Evolutionary conservation across 2,329 filamentous ascomycete genomes (phyloP), one percentile per base, ranked within the genome.

Genomic region (Monosporascus sp.): DNA sequence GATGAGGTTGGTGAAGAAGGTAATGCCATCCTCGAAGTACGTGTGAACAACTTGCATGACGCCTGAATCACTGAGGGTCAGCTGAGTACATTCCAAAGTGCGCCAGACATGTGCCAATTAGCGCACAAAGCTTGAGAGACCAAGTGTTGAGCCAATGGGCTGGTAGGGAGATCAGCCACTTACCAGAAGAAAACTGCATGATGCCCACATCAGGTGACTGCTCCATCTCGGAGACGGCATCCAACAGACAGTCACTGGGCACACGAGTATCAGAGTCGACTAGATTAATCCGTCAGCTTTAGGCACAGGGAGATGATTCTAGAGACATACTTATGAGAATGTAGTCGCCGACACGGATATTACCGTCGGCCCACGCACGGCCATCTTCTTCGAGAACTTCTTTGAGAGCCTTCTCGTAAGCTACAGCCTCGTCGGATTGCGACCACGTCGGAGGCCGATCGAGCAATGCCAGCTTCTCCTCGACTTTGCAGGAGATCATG

Each of bases 1-100:
- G 60, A 91, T 83, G 49, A 91, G 78, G 63, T 90, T 85, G 42
- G 88, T 91, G 71, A 91, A 90, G 72, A 87, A 91, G 1, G 86
- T 88, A 55, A 70, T 71, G 44, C 83, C 85, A 59, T 85, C 86
- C 69, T 92, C 88, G 60, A 91, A 91, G 70, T 83, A 88, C 50
- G 80, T 84, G 61, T 82, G 74, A 1, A 84, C 81, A 9, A 91
- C 85, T 59, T 90, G 84, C 86, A 91, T 90, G 54, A 91, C 86
- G 25, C 86, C 85, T 46, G 18, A 42, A 20, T 15, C 39, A 14
- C 39, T 15, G n/a, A 34, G 39, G 18, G 39, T 42, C 22, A 42
- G 39, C 22, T 9, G 18, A 42, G 11, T 24, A 14, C n/a, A 42
- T 42, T 34, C 31, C 31, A 34, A 34, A 14, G 9, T 14, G 31